Percentiles rank a stretch among this genome's conserved stretches.
Conservation (phyloP, 2,329 filamentous ascomycete species). For the Sphaerostilbella broomeana region DNA sequence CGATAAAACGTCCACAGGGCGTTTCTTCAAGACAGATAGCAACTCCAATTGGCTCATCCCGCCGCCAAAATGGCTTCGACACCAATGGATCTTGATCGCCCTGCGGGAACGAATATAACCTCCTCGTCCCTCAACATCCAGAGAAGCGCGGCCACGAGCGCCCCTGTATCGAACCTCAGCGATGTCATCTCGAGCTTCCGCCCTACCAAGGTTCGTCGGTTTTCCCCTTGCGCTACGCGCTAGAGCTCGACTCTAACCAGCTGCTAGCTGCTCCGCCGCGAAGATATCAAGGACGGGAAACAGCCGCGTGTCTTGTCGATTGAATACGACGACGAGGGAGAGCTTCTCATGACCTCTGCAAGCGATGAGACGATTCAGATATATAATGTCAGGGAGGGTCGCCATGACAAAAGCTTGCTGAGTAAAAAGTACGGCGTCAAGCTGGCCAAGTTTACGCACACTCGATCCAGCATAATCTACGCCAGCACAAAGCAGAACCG, state of each 20-base stretch:
- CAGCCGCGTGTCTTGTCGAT: constrained; percentile 73
- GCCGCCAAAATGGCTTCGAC: constrained; percentile 41
- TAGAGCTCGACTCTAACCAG: neutral
- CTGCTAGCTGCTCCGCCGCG: constrained; percentile 48
- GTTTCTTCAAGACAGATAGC: too few species aligned
- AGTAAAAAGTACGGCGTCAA: constrained; percentile 97
- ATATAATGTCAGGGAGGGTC: constrained; percentile 87
- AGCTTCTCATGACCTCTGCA: constrained; percentile 83
- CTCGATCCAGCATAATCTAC: constrained; percentile 85
- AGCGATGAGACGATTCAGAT: constrained; percentile 95
- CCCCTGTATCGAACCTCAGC: constrained; percentile 58
- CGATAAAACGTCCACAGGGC: constrained; percentile 1
- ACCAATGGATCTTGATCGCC: constrained; percentile 51
- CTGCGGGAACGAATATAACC: constrained; percentile 34
- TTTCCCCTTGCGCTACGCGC: neutral
- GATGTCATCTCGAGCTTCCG: constrained; percentile 74
- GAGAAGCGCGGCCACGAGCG: constrained; percentile 34
- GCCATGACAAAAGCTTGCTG: constrained; percentile 79
- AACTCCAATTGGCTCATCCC: neutral
- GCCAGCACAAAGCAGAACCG: constrained; percentile 92
- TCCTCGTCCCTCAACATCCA: constrained; percentile 44
- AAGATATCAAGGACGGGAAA: constrained; percentile 46
- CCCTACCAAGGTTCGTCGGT: constrained; percentile 62
- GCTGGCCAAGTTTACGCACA: constrained; percentile 89
- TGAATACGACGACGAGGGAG: constrained; percentile 93